phyloP scores from a whole-genome alignment of 345 rosid species.

The Ceriops decandra region DNA sequence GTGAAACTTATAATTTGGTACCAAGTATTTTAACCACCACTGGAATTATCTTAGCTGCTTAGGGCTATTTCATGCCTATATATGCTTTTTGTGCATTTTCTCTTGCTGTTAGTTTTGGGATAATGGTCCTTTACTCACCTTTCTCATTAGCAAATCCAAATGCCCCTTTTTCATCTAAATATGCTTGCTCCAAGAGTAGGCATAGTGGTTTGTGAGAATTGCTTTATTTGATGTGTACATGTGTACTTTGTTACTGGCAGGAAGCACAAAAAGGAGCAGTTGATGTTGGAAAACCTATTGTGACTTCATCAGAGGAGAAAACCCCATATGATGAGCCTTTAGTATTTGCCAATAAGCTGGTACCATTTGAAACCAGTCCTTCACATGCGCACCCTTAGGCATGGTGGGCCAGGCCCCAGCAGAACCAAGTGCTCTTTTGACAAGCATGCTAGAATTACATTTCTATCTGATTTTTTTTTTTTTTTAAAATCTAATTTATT shows the following conservation, averaged over 20 bases:
- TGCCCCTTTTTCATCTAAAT: no score
- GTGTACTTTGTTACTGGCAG: constrained; percentile 31
- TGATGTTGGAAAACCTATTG: constrained; percentile 50
- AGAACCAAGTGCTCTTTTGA: no score
- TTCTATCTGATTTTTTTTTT: no score
- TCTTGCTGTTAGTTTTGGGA: no score
- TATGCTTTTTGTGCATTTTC: no score
- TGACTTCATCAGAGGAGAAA: constrained; percentile 62
- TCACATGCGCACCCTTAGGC: neutral
- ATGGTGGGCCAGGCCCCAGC: no score
- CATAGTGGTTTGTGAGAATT: neutral
- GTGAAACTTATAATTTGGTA: constrained; percentile 3
- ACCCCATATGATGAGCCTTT: constrained; percentile 68
- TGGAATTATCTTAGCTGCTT: neutral
- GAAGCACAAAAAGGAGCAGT: constrained; percentile 53
- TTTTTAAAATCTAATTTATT: no score
- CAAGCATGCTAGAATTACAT: no score
- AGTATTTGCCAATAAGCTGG: constrained; percentile 79
- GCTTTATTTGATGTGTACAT: constrained; percentile 1
- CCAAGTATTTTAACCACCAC: neutral
- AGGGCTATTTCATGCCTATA: neutral
- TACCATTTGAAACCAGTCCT: constrained; percentile 18
- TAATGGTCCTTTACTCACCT: no score
- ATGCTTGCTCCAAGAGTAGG: neutral
- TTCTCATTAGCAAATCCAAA: no score